Base-by-base conservation (phyloP, 352 stramenopile species). In the Pythium grandisporangium region DNA sequence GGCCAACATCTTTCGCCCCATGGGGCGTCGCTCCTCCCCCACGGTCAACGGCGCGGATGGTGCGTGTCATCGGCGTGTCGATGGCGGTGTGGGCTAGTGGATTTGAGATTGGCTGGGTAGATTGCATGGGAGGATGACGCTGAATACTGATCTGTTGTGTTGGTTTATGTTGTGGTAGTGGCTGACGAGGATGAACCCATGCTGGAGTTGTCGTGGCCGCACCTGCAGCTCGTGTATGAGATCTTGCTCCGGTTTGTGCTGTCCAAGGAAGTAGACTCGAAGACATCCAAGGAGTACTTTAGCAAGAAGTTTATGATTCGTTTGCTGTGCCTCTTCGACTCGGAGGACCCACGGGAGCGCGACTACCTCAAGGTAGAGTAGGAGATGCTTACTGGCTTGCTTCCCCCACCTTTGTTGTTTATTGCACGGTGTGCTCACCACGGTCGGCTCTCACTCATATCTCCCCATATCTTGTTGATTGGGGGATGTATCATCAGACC, bases 161-260 rank as follows among this genome's bases (percentile, higher is more conserved):
- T n/a, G n/a, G n/a, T n/a, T n/a, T n/a, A n/a, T 26, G 12, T 46
- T 25, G 8, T 13, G 20, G 13, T 44, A 43, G 30, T 20, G 5
- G 20, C 27, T 1, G 96, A 99, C 53, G 96, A 99, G 70, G 96
- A 98, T 51, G 96, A 99, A 53, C 95, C 93, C 13, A 86, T 98
- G 22, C 62, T 98, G 30, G 96, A 99, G 65, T 78, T 88, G 5
- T 92, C 93, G 34, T 99, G 96, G 96, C 93, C 95, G 34, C 96
- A 99, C 63, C 62, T 99, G 49, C 81, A 95, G 70, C 70, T 99
- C 34, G 96, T 98, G 19, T 99, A 99, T 67, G 96, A 99, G 63
- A 98, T 99, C 57, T 98, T 99, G 53, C 71, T 99, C 40, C 85
- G 95, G 35, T 98, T 99, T 62, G 97, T 99, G 46, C 84, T 99